Evolutionary conservation across 106 monocot genomes (phyloP).

Genomic region (Acanthochlamys bracteata): DNA sequence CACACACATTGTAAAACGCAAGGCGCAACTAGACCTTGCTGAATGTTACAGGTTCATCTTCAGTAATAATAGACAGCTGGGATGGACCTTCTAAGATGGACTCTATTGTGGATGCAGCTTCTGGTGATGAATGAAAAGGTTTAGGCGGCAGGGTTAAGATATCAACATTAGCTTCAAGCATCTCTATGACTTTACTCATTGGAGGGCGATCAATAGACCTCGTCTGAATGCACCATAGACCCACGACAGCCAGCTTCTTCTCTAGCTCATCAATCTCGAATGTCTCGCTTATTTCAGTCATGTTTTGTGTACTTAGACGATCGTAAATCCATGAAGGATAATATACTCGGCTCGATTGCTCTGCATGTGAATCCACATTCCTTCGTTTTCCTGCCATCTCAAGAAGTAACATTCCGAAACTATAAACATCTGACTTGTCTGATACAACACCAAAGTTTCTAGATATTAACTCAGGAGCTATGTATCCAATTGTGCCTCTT

Average conservation of each 20-base stretch:
- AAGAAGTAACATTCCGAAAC: slow-evolving; percentile 42
- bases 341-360: slow-evolving; percentile 17
- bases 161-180: slow-evolving; percentile 17
- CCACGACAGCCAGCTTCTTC: slow-evolving; percentile 23
- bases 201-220: slow-evolving; percentile 11
- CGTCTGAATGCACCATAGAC: slow-evolving; percentile 34
- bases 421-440: slow-evolving; percentile 41
- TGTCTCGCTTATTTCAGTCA: neutral
- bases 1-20: too few species aligned
- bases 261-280: slow-evolving; percentile 10
- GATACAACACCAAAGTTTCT: slow-evolving; percentile 39
- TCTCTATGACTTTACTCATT: slow-evolving; percentile 26
- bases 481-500: slow-evolving; percentile 33
- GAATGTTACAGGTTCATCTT: neutral
- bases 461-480: slow-evolving; percentile 40
- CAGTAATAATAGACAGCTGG: neutral
- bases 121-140: slow-evolving; percentile 13
- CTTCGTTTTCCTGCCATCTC: slow-evolving; percentile 33
- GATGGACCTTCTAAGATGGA: neutral
- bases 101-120: neutral
- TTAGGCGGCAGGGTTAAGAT: slow-evolving; percentile 17
- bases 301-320: neutral
- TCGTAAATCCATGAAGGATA: slow-evolving; percentile 37
- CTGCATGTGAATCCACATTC: slow-evolving; percentile 21
- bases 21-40: neutral